These are phyloP conservation scores for Aspergillus sp. DNA, from an alignment of 2,329 filamentous ascomycete species.

Conservation along the genomic window DNA sequence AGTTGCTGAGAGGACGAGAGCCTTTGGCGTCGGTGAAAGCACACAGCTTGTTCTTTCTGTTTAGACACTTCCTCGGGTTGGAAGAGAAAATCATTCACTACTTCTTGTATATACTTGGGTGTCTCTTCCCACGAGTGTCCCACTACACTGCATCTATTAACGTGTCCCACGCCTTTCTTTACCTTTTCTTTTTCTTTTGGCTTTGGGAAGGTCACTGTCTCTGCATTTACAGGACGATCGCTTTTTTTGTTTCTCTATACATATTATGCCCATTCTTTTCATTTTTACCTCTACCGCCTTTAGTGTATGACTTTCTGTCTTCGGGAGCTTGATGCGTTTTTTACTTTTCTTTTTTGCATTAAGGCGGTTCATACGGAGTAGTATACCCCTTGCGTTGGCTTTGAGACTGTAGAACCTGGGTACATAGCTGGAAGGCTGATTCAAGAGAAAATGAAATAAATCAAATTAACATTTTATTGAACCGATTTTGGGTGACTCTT, in stretches of 20 bases:
- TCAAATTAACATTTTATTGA: conserved; percentile 5
- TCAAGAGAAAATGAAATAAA: conserved; percentile 8
- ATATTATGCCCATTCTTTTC: conserved; percentile 15
- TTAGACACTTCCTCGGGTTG: conserved; percentile 36
- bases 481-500: background rate
- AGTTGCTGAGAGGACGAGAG: conserved; percentile 78
- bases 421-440: conserved; percentile 6
- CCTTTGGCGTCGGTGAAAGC: conserved; percentile 56
- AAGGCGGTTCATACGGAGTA: conserved; percentile 30
- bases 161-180: conserved; percentile 27
- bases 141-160: conserved; percentile 24
- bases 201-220: conserved; percentile 20
- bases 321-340: conserved; percentile 19
- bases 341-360: conserved; percentile 28
- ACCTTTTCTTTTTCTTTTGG: conserved; percentile 14
- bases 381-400: conserved; percentile 32
- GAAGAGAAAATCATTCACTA: conserved; percentile 14
- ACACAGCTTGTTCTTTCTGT: conserved; percentile 71
- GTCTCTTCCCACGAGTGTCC: conserved; percentile 21
- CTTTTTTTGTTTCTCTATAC: conserved; percentile 14
- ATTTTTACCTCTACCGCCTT: conserved; percentile 17
- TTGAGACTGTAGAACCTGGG: conserved; percentile 14
- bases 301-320: conserved; percentile 18
- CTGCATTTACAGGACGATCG: conserved; percentile 30
- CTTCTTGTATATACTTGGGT: conserved; percentile 30